Evolutionary conservation across 805 yeast species (phyloP), one percentile per base, ranked within the genome.

Genomic region (Lipomyces yamadae): DNA sequence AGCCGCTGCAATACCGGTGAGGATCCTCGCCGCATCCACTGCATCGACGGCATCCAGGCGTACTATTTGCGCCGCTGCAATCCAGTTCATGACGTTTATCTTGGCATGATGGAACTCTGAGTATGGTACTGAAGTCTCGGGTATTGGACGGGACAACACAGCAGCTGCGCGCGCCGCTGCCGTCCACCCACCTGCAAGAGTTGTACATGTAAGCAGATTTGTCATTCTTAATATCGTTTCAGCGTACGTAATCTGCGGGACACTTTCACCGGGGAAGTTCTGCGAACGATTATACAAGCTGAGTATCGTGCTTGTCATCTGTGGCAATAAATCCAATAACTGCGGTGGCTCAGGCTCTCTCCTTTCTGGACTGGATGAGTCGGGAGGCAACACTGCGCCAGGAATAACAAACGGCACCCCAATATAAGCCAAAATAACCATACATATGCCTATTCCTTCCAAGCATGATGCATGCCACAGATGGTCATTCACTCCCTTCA

Each of bases 381-480:
- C 33, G n/a, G 66, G 67, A 4, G 68, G 63, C 4, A 74, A 68
- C 5, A 74, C 76, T 0, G 72, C 68, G 2, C 75, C 62, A 1
- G 82, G 82, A 11, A 78, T 71, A 0, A 75, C 62, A 65, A 82
- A 83, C 0, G 87, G 83, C 1, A 82, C 78, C 34, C 83, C 86
- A 15, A 88, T 76, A 72, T 81, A 86, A 11, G 88, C 82, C 59
- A 91, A 79, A 62, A 92, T 76, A 4, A 89, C 76, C 53, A 89
- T 76, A 66, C 90, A 85, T 0, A 91, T 86, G 0, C 89, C 89
- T 10, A 92, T 79, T 0, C 93, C 91, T 72, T 92, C 97, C n/a
- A 94, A 75, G 0, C 97, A 86, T 35, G 94, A 88, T 0, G 89
- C 98, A 13, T 91, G 81, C 98, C 98, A 95, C 7, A 95, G 79